phyloP scores from a whole-genome alignment of 148 eudicot genomes.

The Rhododendron williamsianum region DNA sequence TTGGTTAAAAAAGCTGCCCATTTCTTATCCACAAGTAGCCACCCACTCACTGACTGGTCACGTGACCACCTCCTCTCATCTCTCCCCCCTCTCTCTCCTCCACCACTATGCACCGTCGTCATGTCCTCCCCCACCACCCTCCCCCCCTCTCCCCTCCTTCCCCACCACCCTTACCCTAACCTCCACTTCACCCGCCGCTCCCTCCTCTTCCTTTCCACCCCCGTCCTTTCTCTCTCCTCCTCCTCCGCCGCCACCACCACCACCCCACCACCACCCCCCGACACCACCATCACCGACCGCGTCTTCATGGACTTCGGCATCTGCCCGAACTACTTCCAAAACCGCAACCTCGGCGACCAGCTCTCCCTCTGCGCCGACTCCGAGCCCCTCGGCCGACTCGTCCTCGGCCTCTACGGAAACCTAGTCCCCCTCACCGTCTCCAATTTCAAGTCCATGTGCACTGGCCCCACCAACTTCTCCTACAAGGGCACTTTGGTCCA shows the following conservation, averaged over 20 bases:
- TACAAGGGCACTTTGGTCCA: constrained; percentile 83
- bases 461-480: constrained; percentile 35
- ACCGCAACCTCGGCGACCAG: constrained; percentile 45
- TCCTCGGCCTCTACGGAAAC: constrained; percentile 86
- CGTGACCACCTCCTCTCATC: not conserved
- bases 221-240: constrained; percentile 20
- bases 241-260: constrained; percentile 15
- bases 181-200: constrained; percentile 53
- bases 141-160: constrained; percentile 14
- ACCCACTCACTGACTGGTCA: not conserved
- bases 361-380: constrained; percentile 58
- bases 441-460: constrained; percentile 81
- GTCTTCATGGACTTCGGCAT: constrained; percentile 76
- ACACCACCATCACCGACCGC: constrained; percentile 89
- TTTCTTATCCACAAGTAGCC: not conserved
- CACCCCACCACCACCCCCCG: constrained; percentile 27
- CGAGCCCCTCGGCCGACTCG: constrained; percentile 68
- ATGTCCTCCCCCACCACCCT: constrained; percentile 35
- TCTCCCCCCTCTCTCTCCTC: not conserved
- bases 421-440: constrained; percentile 74
- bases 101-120: constrained; percentile 20
- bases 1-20: not conserved
- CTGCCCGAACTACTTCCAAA: constrained; percentile 69
- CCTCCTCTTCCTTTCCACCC: constrained; percentile 52
- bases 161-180: constrained; percentile 1